Evolutionary conservation across 148 eudicot genomes (phyloP).

Genomic region (Vaccinium darrowii): DNA sequence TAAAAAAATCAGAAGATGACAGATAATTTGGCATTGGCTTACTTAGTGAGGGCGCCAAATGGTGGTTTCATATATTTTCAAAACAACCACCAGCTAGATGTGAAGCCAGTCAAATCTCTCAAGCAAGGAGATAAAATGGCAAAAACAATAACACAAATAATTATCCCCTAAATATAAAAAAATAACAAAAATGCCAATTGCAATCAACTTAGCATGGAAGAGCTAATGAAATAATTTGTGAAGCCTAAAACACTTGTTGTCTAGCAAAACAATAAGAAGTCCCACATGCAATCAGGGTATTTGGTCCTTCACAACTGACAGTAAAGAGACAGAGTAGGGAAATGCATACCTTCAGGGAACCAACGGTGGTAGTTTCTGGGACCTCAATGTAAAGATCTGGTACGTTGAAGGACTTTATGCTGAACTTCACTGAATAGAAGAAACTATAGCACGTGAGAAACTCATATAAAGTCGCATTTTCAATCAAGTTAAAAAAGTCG

Average conservation of each 20-base stretch:
- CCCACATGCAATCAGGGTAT: background rate
- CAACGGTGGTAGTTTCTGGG: conserved; percentile 85
- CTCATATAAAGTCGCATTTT: background rate
- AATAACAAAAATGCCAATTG: background rate
- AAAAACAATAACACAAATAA: background rate
- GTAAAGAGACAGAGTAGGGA: conserved; percentile 5
- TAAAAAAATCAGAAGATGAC: background rate
- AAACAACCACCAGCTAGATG: background rate
- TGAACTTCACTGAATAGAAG: conserved; percentile 74
- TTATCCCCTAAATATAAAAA: background rate
- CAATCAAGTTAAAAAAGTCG: background rate
- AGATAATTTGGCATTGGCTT: background rate
- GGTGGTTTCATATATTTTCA: background rate
- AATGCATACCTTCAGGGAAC: conserved; percentile 76
- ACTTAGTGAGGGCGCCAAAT: background rate
- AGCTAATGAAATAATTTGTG: background rate
- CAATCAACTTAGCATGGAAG: conserved; percentile 2
- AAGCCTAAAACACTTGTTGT: background rate
- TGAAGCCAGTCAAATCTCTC: background rate
- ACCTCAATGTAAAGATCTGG: conserved; percentile 94
- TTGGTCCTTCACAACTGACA: background rate
- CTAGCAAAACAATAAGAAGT: background rate
- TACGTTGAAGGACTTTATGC: conserved; percentile 89
- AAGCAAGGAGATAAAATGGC: background rate
- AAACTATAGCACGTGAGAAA: conserved; percentile 26